Evolutionary conservation across 192 early-diverging fungal genomes (phyloP), one percentile per base, ranked within the genome.

Genomic region (Coemansia sp.): DNA sequence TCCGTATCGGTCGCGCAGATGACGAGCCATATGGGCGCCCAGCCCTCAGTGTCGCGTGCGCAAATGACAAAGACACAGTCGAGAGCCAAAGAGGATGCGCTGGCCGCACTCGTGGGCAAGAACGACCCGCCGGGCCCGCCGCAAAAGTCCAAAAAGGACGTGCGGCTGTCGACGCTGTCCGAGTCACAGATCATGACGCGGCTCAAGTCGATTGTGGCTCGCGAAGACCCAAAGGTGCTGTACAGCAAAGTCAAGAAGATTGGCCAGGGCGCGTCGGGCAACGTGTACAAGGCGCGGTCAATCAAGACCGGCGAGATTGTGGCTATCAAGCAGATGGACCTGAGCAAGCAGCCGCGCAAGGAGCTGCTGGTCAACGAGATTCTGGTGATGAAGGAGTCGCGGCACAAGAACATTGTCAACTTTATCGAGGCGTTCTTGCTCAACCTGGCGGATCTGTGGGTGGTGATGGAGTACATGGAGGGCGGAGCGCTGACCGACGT

Each of bases 391-490:
- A 94, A 93, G 73, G 92, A 95, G 80, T 91, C 90, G 31, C 87
- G 85, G 55, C 92, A 95, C 72, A 89, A 91, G 59, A 98, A 97
- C 74, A 96, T 98, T 86, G 94, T 97, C 80, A 98, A 98, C 82
- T 98, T 91, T 65, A 79, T 95, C 47, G 95, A 97, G 76, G 85
- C 91, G 9, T 98, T 90, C 77, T 78, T 98, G 67, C 87, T 95
- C 55, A 89, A 88, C 71, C 84, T 83, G 59, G 59, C 66, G 25
- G 95, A 97, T 45, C 81, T 98, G 62, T 98, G 97, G 97, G 92
- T 98, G 14, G 88, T 98, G 26, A 94, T 98, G 93, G 97, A 98
- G 82, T 94, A 91, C 77, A 98, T 98, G 95, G 97, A 98, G 76
- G 97, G 94, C 52, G 97, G 97, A 52, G 87, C 95, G 16, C 83